phyloP scores from a whole-genome alignment of 2,329 filamentous ascomycete genomes.

The Hirsutella minnesotensis region DNA sequence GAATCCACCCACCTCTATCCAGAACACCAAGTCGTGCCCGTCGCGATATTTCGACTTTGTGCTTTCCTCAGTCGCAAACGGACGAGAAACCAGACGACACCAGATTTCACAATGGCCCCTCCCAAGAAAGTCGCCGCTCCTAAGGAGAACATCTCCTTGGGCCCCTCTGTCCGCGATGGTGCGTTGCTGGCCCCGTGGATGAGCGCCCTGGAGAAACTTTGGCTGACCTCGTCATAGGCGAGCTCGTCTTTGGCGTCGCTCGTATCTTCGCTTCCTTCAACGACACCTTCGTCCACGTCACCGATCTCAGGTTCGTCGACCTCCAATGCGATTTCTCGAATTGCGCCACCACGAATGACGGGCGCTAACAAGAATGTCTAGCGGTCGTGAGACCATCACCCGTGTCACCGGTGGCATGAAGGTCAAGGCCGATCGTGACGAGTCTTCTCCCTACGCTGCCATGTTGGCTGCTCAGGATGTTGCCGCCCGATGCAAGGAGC shows the following conservation, averaged over 20 bases:
- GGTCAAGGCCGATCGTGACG: conserved; percentile 99
- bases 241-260: conserved; percentile 96
- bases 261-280: conserved; percentile 93
- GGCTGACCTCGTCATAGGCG: conserved; percentile 42
- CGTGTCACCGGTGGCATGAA: conserved; percentile 99
- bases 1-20: conserved; percentile 10
- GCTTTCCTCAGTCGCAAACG: conserved; percentile 20
- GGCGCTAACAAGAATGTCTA: conserved; percentile 30
- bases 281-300: conserved; percentile 95
- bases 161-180: conserved; percentile 95
- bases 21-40: conserved; percentile 11
- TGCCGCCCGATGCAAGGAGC: conserved; percentile 69
- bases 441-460: conserved; percentile 98
- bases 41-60: conserved; percentile 16
- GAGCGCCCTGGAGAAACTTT: background rate
- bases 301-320: conserved; percentile 78
- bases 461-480: conserved; percentile 99
- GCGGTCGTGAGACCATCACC: conserved; percentile 99
- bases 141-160: conserved; percentile 97
- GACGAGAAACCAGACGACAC: conserved; percentile 20
- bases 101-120: conserved; percentile 61
- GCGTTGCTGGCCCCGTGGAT: conserved; percentile 14
- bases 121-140: conserved; percentile 81
- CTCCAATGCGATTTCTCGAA: background rate
- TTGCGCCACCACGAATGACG: background rate